Evolutionary conservation across 2,329 filamentous ascomycete genomes (phyloP).

Genomic region (Colletotrichum agaves): DNA sequence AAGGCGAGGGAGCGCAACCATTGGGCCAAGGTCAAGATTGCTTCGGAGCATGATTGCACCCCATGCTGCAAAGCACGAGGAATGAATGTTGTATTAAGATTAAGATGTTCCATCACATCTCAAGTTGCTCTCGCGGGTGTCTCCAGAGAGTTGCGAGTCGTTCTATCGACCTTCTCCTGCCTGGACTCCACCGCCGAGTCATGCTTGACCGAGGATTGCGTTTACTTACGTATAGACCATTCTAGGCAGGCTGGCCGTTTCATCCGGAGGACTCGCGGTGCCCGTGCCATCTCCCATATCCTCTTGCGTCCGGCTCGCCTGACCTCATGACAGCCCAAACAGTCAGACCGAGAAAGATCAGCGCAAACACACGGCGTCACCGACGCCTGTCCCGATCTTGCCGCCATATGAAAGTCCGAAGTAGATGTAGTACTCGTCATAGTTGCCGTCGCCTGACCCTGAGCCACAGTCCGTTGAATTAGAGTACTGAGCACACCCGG

Average conservation of each 20-base stretch:
- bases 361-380: background rate
- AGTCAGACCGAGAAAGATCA: background rate
- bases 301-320: conserved; percentile 13
- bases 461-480: background rate
- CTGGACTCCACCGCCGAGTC: too few species aligned
- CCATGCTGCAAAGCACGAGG: background rate
- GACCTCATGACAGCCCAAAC: conserved; percentile 20
- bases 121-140: background rate
- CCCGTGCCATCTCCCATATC: background rate
- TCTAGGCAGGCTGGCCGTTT: too few species aligned
- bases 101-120: background rate
- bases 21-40: background rate
- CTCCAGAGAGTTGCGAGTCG: background rate
- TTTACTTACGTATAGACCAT: too few species aligned
- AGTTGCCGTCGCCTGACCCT: background rate
- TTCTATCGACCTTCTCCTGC: too few species aligned
- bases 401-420: background rate
- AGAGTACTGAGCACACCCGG: background rate
- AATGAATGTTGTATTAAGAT: background rate
- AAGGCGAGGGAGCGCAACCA: background rate
- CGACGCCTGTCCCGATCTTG: background rate
- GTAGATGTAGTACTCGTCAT: background rate
- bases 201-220: too few species aligned
- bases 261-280: background rate
- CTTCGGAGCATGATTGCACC: background rate